Evolutionary conservation across 2,329 filamentous ascomycete species (phyloP).

Genomic region (Penicillium oxalicum): DNA sequence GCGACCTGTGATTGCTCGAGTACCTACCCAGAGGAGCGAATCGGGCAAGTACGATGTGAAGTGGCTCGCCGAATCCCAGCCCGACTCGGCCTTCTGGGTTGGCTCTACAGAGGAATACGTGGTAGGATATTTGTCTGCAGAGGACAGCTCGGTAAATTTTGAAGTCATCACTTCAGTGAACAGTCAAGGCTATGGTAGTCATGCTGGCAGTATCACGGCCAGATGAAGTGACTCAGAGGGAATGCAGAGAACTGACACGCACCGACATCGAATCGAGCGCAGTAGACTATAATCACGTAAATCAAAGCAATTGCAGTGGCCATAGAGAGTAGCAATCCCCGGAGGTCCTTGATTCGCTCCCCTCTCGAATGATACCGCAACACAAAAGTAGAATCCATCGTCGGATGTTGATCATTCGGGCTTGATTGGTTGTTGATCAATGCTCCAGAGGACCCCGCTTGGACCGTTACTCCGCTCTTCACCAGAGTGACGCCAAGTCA

Average conservation of each 20-base stretch:
- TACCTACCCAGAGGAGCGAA: slow-evolving; percentile 30
- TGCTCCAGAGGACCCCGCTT: too few relatives aligned
- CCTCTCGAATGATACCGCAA: too few relatives aligned
- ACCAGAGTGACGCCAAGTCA: not conserved
- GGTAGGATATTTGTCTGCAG: slow-evolving; percentile 26
- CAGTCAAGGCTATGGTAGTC: slow-evolving; percentile 15
- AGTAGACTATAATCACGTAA: too few relatives aligned
- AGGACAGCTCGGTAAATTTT: slow-evolving; percentile 21
- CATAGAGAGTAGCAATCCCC: too few relatives aligned
- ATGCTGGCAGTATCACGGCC: slow-evolving; percentile 14
- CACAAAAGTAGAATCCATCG: too few relatives aligned
- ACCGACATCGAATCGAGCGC: too few relatives aligned
- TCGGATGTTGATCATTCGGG: too few relatives aligned
- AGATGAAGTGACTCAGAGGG: slow-evolving; percentile 5
- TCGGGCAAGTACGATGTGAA: slow-evolving; percentile 32
- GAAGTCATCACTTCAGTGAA: slow-evolving; percentile 25
- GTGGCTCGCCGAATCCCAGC: slow-evolving; percentile 24
- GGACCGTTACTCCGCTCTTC: too few relatives aligned
- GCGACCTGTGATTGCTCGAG: slow-evolving; percentile 25
- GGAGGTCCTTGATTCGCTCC: too few relatives aligned
- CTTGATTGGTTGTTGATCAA: too few relatives aligned
- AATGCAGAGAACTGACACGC: not conserved
- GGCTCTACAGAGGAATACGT: slow-evolving; percentile 31
- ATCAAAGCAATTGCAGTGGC: too few relatives aligned
- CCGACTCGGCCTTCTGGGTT: slow-evolving; percentile 31